Evolutionary conservation across 805 yeast genomes (phyloP).

Genomic region (Cyberlindnera mrakii): DNA sequence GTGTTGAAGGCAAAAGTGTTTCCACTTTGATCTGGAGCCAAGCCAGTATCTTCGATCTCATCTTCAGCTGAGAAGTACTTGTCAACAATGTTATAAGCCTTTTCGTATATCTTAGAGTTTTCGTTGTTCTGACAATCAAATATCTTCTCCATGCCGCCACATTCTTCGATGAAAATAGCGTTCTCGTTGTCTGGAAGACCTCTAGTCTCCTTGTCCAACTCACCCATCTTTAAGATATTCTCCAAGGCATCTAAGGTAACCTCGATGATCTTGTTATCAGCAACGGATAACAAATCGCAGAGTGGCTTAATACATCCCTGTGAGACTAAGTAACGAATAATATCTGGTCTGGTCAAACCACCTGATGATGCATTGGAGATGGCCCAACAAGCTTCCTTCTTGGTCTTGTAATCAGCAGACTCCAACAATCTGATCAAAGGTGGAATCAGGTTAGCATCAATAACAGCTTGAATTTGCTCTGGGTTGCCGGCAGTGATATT

Average conservation of each 20-base stretch:
- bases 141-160: slow-evolving; percentile 97
- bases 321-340: slow-evolving; percentile 82
- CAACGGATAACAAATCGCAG: slow-evolving; percentile 83
- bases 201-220: slow-evolving; percentile 75
- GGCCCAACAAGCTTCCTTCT: slow-evolving; percentile 99
- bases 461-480: slow-evolving; percentile 94
- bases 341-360: slow-evolving; percentile 86
- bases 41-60: slow-evolving; percentile 62
- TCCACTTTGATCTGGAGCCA: slow-evolving; percentile 73
- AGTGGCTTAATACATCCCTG: slow-evolving; percentile 98
- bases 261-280: slow-evolving; percentile 88
- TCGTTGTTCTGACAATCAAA: slow-evolving; percentile 87
- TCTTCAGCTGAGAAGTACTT: slow-evolving; percentile 87
- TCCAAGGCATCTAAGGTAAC: slow-evolving; percentile 94
- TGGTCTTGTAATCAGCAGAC: slow-evolving; percentile 89
- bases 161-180: slow-evolving; percentile 91
- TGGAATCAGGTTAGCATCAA: slow-evolving; percentile 90
- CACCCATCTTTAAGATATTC: slow-evolving; percentile 91
- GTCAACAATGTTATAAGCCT: slow-evolving; percentile 85
- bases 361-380: slow-evolving; percentile 97
- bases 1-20: slow-evolving; percentile 87
- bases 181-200: slow-evolving; percentile 72
- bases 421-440: slow-evolving; percentile 76
- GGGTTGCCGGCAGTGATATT: slow-evolving; percentile 97
- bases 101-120: slow-evolving; percentile 87